Evolutionary conservation across 2,329 filamentous ascomycete genomes (phyloP).

Genomic region (Thelonectria olida): DNA sequence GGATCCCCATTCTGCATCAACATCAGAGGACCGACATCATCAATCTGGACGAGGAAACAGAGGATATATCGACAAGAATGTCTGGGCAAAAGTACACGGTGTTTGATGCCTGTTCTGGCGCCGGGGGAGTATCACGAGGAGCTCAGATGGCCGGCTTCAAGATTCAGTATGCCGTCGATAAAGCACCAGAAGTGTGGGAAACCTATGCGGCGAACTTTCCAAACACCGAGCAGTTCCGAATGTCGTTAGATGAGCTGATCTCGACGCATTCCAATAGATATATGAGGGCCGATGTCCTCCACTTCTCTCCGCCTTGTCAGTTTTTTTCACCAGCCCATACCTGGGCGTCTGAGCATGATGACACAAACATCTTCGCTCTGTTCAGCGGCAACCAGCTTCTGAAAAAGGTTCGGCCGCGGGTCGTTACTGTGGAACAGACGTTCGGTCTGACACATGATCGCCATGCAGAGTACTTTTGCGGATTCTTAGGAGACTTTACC

Average conservation of each 20-base stretch:
- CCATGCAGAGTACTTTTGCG: constrained; percentile 65
- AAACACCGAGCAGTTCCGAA: constrained; percentile 56
- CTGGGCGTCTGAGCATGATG: constrained; percentile 72
- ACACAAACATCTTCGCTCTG: constrained; percentile 70
- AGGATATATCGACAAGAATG: background rate
- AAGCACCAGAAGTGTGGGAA: constrained; percentile 61
- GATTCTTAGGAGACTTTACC: constrained; percentile 71
- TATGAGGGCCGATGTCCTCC: constrained; percentile 71
- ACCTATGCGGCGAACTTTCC: constrained; percentile 70
- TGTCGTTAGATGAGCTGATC: constrained; percentile 61
- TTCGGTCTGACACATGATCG: constrained; percentile 68
- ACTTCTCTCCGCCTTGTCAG: constrained; percentile 82
- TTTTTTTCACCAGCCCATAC: constrained; percentile 80
- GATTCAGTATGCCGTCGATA: constrained; percentile 72
- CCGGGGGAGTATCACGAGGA: constrained; percentile 75
- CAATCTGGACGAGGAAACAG: constrained; percentile 34
- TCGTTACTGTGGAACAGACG: constrained; percentile 84
- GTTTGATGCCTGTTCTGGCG: constrained; percentile 78
- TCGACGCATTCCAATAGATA: constrained; percentile 33
- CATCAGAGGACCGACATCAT: constrained; percentile 17
- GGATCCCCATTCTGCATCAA: constrained; percentile 23
- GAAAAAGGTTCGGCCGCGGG: constrained; percentile 66
- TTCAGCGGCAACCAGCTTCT: constrained; percentile 66
- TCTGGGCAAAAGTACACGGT: constrained; percentile 67
- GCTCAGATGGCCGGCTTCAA: constrained; percentile 66